Percentiles rank a stretch among this genome's conserved stretches.
phyloP scores from a whole-genome alignment of 441 rosid species.

The Brassica hybrid region DNA sequence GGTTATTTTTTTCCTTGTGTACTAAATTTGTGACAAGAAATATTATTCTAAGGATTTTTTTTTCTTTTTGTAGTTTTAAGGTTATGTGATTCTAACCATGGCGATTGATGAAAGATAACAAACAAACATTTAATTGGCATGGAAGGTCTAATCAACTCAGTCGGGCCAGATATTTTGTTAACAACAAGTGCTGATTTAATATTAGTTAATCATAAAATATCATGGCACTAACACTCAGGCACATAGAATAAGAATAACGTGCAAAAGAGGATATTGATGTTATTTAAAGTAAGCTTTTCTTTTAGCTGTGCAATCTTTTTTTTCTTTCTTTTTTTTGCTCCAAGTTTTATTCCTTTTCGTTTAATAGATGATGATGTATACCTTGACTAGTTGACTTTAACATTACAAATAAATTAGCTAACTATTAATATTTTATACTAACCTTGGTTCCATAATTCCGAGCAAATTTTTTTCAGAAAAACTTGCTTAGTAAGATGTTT shows the following conservation, averaged over 20 bases:
- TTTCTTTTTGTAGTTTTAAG: background rate
- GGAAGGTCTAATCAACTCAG: background rate
- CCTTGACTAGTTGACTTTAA: background rate
- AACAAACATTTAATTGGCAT: background rate
- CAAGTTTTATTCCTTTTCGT: background rate
- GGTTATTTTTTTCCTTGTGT: too few relatives aligned
- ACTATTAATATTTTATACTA: background rate
- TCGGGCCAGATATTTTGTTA: background rate
- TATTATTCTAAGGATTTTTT: too few relatives aligned
- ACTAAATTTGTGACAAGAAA: too few relatives aligned
- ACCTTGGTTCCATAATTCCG: background rate
- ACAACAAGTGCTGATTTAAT: background rate
- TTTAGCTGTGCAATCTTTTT: background rate
- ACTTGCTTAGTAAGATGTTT: background rate
- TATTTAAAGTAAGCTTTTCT: background rate
- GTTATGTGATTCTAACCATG: background rate
- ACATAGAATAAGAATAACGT: constrained; percentile 13
- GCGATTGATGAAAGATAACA: background rate
- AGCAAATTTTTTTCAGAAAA: background rate
- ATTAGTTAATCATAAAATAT: background rate
- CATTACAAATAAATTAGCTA: background rate
- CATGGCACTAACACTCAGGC: background rate
- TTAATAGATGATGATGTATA: background rate
- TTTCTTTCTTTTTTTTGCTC: background rate
- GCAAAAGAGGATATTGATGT: background rate